These are phyloP conservation scores for Mucuna pruriens DNA, from an alignment of 306 rosid species.

Conservation along the genomic window DNA sequence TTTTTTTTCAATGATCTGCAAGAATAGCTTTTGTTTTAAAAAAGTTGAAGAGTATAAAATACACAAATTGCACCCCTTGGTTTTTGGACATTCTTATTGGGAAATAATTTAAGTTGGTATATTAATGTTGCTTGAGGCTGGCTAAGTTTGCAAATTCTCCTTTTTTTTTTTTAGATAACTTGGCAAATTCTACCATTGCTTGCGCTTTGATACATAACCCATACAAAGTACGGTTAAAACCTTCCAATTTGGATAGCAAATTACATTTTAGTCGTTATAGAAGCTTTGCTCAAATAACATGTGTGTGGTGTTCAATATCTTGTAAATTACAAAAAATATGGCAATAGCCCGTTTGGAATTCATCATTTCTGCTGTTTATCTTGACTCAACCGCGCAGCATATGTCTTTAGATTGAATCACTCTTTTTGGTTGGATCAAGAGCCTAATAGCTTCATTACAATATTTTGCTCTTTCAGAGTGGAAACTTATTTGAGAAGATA, in stretches of 20 bases:
- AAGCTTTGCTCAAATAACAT: slow-evolving; percentile 8
- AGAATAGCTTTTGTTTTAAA: background rate
- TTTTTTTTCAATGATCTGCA: background rate
- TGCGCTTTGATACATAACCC: slow-evolving; percentile 15
- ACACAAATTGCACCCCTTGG: background rate
- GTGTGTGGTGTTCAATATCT: slow-evolving; percentile 1
- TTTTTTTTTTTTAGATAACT: background rate
- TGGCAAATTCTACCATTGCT: slow-evolving; percentile 8
- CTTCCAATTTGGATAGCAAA: background rate
- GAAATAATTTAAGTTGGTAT: background rate
- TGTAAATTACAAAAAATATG: slow-evolving; percentile 21
- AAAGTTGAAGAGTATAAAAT: background rate
- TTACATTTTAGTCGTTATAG: background rate
- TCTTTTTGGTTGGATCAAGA: slow-evolving; percentile 12
- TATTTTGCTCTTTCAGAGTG: slow-evolving; percentile 67
- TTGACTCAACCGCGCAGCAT: slow-evolving; percentile 4
- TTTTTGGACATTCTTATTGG: background rate
- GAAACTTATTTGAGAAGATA: slow-evolving; percentile 63
- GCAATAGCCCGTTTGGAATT: background rate
- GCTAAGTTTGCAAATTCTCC: slow-evolving; percentile 18
- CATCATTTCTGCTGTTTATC: background rate
- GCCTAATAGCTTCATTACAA: background rate
- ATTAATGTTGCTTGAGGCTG: slow-evolving; percentile 3
- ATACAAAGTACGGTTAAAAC: background rate
- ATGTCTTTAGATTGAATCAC: background rate